These are phyloP conservation scores for Aspergillus eucalypticola DNA, from an alignment of 2,329 filamentous ascomycete species.

Conservation along the genomic window DNA sequence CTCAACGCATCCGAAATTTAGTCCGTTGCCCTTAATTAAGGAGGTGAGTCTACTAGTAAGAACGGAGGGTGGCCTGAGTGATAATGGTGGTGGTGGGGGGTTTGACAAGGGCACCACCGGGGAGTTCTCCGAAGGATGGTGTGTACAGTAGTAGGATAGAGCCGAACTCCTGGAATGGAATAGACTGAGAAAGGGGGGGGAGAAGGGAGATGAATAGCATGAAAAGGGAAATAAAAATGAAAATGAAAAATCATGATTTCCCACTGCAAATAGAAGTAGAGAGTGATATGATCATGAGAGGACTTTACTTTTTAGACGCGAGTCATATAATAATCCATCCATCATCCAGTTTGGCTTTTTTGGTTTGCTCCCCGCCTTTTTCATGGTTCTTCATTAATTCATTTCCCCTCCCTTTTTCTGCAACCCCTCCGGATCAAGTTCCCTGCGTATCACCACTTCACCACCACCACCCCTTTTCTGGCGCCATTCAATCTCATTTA, in stretches of 20 bases:
- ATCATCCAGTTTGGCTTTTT: slow-evolving; percentile 9
- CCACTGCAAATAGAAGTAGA: no score
- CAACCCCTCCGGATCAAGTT: slow-evolving; percentile 17
- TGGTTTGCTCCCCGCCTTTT: slow-evolving; percentile 13
- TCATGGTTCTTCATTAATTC: background rate
- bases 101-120: background rate
- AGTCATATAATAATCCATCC: no score
- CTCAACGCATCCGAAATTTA: background rate
- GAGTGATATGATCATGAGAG: no score
- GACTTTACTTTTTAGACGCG: no score
- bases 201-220: background rate
- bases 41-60: background rate
- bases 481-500: slow-evolving; percentile 6
- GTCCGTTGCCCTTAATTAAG: background rate
- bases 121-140: background rate
- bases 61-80: background rate
- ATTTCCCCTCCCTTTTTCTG: slow-evolving; percentile 10
- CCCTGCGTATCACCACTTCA: background rate
- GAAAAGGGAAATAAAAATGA: background rate
- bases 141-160: no score
- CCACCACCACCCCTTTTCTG: slow-evolving; percentile 5
- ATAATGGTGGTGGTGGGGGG: background rate
- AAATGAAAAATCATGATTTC: no score
- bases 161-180: no score
- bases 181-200: background rate